Evolutionary conservation across 2,329 filamentous ascomycete genomes (phyloP).

Genomic region (Aciculosporium take): DNA sequence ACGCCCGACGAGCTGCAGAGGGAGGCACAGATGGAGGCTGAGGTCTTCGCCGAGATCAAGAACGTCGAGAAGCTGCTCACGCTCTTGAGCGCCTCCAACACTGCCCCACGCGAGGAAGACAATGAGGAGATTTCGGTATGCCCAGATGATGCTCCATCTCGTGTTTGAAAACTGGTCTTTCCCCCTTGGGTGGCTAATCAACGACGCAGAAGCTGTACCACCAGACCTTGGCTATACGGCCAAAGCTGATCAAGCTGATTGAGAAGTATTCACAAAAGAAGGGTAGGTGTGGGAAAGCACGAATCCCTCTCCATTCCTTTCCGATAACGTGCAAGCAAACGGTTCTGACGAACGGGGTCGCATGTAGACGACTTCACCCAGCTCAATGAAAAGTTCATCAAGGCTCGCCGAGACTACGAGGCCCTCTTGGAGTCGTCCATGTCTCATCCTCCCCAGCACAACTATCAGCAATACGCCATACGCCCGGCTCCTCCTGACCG

Average conservation of each 20-base stretch:
- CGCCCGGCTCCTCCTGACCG: constrained; percentile 34
- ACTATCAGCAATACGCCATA: constrained; percentile 56
- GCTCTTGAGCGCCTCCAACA: constrained; percentile 74
- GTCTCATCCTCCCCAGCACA: constrained; percentile 75
- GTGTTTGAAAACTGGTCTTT: too few species aligned
- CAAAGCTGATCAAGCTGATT: constrained; percentile 94
- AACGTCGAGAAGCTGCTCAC: constrained; percentile 63
- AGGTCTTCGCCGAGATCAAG: constrained; percentile 51
- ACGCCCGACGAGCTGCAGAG: constrained; percentile 87
- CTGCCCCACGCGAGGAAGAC: constrained; percentile 68
- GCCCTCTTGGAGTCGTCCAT: constrained; percentile 91
- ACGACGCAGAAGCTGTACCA: constrained; percentile 59
- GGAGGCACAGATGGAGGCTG: constrained; percentile 86
- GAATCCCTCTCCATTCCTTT: not conserved
- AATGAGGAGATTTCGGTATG: constrained; percentile 89
- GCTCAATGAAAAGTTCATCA: constrained; percentile 98
- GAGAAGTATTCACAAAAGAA: constrained; percentile 99
- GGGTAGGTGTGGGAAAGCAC: constrained; percentile 36
- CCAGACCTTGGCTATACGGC: constrained; percentile 82
- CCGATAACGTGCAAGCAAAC: not conserved
- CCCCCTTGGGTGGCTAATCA: too few species aligned
- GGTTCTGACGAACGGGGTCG: constrained; percentile 6
- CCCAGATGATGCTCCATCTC: too few species aligned
- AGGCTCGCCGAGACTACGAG: constrained; percentile 92
- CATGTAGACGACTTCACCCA: constrained; percentile 85